phyloP scores from a whole-genome alignment of 2,329 filamentous ascomycete species.

The Fusarium begoniae region DNA sequence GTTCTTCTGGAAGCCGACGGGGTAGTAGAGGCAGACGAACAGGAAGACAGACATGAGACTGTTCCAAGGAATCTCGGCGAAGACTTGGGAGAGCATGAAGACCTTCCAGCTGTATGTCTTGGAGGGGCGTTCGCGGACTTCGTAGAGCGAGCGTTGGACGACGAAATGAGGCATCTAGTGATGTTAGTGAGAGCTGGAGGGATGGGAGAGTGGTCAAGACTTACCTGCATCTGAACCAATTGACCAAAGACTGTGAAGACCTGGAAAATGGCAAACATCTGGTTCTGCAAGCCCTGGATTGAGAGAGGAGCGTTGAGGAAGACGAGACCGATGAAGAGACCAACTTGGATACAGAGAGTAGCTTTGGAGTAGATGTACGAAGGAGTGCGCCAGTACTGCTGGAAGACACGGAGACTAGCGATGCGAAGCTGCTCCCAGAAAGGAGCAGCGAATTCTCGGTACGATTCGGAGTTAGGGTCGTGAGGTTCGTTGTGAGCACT shows the following conservation, averaged over 20 bases:
- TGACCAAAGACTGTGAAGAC: conserved; percentile 83
- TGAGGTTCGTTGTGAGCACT: conserved; percentile 45
- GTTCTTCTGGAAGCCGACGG: conserved; percentile 78
- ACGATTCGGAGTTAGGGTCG: conserved; percentile 53
- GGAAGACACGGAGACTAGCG: conserved; percentile 79
- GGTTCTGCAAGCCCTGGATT: conserved; percentile 84
- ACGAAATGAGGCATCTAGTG: conserved; percentile 88
- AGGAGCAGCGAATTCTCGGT: conserved; percentile 82
- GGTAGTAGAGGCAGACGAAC: conserved; percentile 86
- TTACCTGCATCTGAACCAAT: conserved; percentile 63
- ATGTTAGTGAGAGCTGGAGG: background rate
- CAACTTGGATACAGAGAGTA: conserved; percentile 69
- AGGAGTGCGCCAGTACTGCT: conserved; percentile 92
- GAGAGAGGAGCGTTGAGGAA: conserved; percentile 77
- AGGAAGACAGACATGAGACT: conserved; percentile 77
- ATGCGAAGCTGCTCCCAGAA: conserved; percentile 73
- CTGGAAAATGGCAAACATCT: conserved; percentile 88
- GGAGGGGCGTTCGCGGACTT: conserved; percentile 83
- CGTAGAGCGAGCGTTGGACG: conserved; percentile 81
- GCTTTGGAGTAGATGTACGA: conserved; percentile 88
- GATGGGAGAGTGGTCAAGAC: background rate
- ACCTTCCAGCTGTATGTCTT: conserved; percentile 88
- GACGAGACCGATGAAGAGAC: conserved; percentile 84
- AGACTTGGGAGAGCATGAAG: conserved; percentile 83
- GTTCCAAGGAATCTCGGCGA: conserved; percentile 89